Evolutionary conservation across 345 rosid genomes (phyloP), one percentile per base, ranked within the genome.

Genomic region (Durio zibethinus): DNA sequence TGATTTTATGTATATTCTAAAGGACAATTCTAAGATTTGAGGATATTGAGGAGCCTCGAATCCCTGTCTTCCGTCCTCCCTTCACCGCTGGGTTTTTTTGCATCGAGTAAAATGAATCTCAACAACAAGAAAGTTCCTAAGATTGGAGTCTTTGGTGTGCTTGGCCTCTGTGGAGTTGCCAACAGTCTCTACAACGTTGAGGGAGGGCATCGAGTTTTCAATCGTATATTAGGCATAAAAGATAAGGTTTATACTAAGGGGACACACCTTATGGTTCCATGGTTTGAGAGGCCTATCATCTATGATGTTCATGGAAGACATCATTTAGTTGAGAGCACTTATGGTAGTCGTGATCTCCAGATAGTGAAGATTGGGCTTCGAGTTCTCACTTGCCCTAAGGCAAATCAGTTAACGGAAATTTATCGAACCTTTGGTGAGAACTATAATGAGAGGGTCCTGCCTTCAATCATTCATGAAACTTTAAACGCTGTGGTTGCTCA

Each of bases 341-440:
- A 94, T 2, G 98, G 98, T 27, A 94, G 97, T 76, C 97, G 91
- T 62, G 98, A 94, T 79, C 98, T 94, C 56, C 97, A 92, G 86
- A 92, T 88, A 93, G 97, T 91, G 40, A 12, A 47, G 4, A 12
- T 12, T 12, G 12, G 16, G 4, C 52, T 3, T 15, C 14, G 52
- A 68, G 98, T 94, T 79, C 94, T 94, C 76, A 91, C 97, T 21
- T 97, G 97, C 42, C 98, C 97, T 10, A 73, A 86, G 76, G 88
- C 91, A 33, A 91, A 86, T 74, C 83, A 87, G 77, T 77, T 94
- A 62, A 97, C 98, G 47, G 82, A 86, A 40, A 80, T 94, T 77
- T 94, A 92, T 82, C 89, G 97, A 57, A 86, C 88, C 14, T 86
- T 92, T 7, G 97, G 97, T 25, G 92, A 91, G 85, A 89, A 90